Base-by-base conservation (phyloP, 23 red algal genomes). In the Chondrus crispus region DNA sequence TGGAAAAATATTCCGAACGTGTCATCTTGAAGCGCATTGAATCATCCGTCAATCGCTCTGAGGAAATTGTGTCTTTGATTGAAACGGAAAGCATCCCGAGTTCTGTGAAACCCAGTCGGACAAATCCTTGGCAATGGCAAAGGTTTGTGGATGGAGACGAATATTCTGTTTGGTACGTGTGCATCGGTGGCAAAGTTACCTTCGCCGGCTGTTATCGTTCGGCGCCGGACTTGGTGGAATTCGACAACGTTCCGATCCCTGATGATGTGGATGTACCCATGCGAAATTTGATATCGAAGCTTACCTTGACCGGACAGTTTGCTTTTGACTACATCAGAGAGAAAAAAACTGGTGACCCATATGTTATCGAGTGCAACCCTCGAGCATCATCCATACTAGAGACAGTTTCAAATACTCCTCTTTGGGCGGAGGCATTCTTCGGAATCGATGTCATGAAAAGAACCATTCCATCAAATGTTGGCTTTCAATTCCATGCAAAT, bases 101-200 rank as follows among this genome's bases (percentile, higher is more conserved):
- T 29, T 69, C 49, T 40, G 35, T 94, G 14, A 43, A 88, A 9
- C 92, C 92, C 44, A 46, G 72, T 8, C 13, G 18, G 33, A 28
- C 68, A 5, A 83, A 94, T 58, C 41, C 92, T 9, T 94, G 92
- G 92, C 92, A 94, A 45, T 94, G 92, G 92, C 92, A 94, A 54
- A 38, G 54, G 4, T 88, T 94, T 48, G 84, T 94, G 22, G 20
- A n/a, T 2, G 92, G 92, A 9, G 51, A 35, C 28, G 92, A 94
- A 39, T 94, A 49, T 48, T 94, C 92, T 6, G 92, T 79, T 2
- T 94, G 92, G 92, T 94, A 94, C 35, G 75, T 88, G n/a, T 94
- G 92, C 72, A 16, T 94, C 14, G 74, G 88, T 24, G 92, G 92
- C 10, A 8, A 64, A 1, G 92, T 94, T 9, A 94, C 92, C 0